Evolutionary conservation across 352 stramenopile species (phyloP), one percentile per base, ranked within the genome.

Genomic region (Globisporangium iwayamae): DNA sequence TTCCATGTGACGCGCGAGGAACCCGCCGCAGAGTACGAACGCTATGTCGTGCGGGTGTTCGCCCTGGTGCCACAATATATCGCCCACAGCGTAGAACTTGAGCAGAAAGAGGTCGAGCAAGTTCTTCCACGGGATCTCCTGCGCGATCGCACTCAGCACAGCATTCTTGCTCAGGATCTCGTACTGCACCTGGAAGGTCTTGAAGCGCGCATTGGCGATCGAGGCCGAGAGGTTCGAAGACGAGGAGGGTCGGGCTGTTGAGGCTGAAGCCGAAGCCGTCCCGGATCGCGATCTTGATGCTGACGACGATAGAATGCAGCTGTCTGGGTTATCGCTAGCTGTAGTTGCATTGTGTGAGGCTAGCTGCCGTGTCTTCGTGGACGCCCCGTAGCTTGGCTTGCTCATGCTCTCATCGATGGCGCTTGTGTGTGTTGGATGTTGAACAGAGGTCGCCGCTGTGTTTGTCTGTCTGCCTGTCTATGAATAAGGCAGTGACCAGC

Each of bases 71-170:
- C 71, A 82, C 1, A 85, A 53, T 51, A 81, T 63, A 22, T 86
- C 78, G 6, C 75, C 74, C 13, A 85, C 76, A 1, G 68, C 76
- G 41, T 71, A 79, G 56, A 82, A 85, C 59, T 85, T 79, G 52
- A 86, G 66, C 22, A 75, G 58, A 47, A 83, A 85, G 32, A 85
- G 53, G 32, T 88, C 76, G 22, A 87, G 72, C 14, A 89, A 60
- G 43, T 87, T 85, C n/a, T 80, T 79, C 75, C 76, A 86, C 25
- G 80, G 72, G 57, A 87, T 76, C 38, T 85, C 74, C 10, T 73
- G 66, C 6, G 75, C 67, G 9, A 90, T 74, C 9, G 68, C 70
- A 16, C 60, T 65, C 38, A 88, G 64, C 2, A 88, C 66, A 3
- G 70, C 57, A 55, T 88, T 82, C 58, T 74, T 75, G 56, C 71